These are phyloP conservation scores for Coleophoma cylindrospora DNA, from an alignment of 2,329 filamentous ascomycete species.

Conservation along the genomic window DNA sequence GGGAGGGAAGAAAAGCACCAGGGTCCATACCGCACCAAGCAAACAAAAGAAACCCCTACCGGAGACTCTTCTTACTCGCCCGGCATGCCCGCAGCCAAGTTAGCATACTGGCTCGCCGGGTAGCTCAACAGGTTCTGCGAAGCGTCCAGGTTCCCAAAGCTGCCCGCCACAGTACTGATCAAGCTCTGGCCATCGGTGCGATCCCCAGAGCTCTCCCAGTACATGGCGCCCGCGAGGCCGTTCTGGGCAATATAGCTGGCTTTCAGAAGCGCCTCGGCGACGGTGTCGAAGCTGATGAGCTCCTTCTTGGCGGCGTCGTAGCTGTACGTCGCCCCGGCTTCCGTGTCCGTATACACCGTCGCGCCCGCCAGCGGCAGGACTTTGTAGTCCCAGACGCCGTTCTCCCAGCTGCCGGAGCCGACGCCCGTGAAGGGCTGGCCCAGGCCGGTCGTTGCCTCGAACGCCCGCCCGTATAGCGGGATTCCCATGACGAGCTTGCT, in stretches of 20 bases:
- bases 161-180: constrained; percentile 41
- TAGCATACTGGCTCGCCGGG: constrained; percentile 49
- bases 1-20: no score
- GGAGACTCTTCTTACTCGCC: constrained; percentile 5
- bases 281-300: constrained; percentile 70
- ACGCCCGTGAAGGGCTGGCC: constrained; percentile 59
- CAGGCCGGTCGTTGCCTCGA: constrained; percentile 59
- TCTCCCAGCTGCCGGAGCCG: constrained; percentile 67
- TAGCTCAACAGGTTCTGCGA: constrained; percentile 46
- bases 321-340: constrained; percentile 61
- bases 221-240: constrained; percentile 73
- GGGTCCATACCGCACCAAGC: no score
- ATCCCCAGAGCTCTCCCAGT: constrained; percentile 78
- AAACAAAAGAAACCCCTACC: no score
- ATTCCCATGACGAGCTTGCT: constrained; percentile 72
- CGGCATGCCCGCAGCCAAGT: constrained; percentile 37
- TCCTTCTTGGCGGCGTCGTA: constrained; percentile 56
- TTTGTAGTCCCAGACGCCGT: constrained; percentile 78
- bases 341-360: constrained; percentile 49
- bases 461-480: constrained; percentile 75
- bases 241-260: constrained; percentile 56
- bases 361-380: constrained; percentile 60
- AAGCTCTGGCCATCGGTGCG: constrained; percentile 53
- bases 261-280: constrained; percentile 55
- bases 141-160: constrained; percentile 37